A percentile compares a stretch with the other conserved stretches of the same genome.
Conservation (phyloP, 163 green algal species). For the Chlorella variabilis region DNA sequence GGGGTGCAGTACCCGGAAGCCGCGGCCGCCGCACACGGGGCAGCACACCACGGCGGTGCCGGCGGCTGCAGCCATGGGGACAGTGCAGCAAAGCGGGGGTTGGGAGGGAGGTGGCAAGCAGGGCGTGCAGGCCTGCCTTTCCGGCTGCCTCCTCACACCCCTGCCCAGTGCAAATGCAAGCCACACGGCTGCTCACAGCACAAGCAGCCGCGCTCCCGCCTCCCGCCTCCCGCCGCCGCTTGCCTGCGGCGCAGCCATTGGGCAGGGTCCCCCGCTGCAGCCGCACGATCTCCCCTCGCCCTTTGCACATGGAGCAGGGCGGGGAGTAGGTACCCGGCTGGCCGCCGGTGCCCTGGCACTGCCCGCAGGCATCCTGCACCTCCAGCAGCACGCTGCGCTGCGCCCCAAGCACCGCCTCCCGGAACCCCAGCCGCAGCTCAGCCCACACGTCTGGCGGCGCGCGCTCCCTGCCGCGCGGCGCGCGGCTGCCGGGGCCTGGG, state of each 20-base stretch:
- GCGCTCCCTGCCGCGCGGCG: not conserved
- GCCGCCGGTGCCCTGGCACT: conserved; percentile 7
- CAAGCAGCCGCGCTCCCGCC: too few relatives aligned
- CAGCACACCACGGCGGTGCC: conserved; percentile 11
- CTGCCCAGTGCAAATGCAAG: too few relatives aligned
- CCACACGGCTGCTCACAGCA: too few relatives aligned
- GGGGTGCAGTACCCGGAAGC: not conserved
- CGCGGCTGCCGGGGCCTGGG: too few relatives aligned
- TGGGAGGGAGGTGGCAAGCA: too few relatives aligned
- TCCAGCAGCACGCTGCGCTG: not conserved
- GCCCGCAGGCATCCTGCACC: not conserved
- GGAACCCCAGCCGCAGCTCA: conserved; percentile 27
- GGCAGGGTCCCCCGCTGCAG: not conserved
- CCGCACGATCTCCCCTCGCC: not conserved
- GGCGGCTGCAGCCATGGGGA: not conserved
- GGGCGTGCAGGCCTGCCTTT: too few relatives aligned
- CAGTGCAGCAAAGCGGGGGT: not conserved
- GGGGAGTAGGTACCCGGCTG: not conserved
- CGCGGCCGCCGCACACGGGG: conserved; percentile 27
- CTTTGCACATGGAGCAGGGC: conserved; percentile 26
- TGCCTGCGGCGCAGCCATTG: not conserved
- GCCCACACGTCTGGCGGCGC: conserved; percentile 9
- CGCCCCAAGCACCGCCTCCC: conserved; percentile 31
- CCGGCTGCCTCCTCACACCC: too few relatives aligned
- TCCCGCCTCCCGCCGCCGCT: not conserved